Base-by-base conservation (phyloP, 768 basidiomycete genomes). In the Trametes elegans region DNA sequence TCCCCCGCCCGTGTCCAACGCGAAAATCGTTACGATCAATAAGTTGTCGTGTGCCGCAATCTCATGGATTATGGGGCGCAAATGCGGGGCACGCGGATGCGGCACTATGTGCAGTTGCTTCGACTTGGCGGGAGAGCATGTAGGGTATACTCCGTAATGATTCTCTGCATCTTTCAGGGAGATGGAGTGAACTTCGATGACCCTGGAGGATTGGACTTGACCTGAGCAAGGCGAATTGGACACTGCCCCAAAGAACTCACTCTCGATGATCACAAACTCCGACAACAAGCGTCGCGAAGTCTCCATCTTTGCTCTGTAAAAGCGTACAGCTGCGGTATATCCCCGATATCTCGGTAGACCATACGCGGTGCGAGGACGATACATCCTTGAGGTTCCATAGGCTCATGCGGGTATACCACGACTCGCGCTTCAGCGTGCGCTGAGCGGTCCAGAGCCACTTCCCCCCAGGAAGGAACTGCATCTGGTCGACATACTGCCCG, bases 401-500 rank as follows among this genome's bases (percentile, higher is more conserved):
- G 10, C 73, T 74, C 19, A 83, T 61, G 27, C 70, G 66, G 5
- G 76, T 73, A 7, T 62, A 62, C 38, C 71, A 69, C 3, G 56
- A 65, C 49, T 69, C 66, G 40, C 64, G 56, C 23, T 59, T 64
- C 27, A 65, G 65, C n/a, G 43, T 50, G 8, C 70, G 70, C 50
- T 74, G 72, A 24, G 79, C 69, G 23, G 74, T 75, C 5, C 80
- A 70, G 21, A 83, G 74, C 77, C 78, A 81, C 23, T 72, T 66
- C 13, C 74, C 71, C n/a, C 77, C 79, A 5, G 71, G 70, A 18
- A 82, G 70, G 44, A 79, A 69, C 52, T 75, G 75, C 68, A 82
- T 75, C 42, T 74, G 71, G 26, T 73, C 70, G 38, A 79, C 73
- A 18, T 76, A 71, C 28, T 70, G 73, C 16, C 70, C 68, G 40